Conservation (phyloP, 2,329 filamentous ascomycete genomes). For the Tricladium varicosporioides region DNA sequence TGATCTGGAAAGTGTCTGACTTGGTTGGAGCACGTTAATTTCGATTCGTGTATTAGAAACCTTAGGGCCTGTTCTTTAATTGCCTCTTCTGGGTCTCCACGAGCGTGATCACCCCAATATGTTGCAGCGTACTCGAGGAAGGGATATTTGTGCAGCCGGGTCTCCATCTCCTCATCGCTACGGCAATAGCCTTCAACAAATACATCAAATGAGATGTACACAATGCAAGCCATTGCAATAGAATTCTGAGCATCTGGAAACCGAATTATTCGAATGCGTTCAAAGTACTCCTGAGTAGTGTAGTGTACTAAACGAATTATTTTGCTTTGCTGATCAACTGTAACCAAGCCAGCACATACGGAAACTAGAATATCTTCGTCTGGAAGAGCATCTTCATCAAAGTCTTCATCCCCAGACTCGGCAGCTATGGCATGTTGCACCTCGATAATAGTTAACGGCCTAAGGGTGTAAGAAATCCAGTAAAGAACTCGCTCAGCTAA, state of each 20-base stretch:
- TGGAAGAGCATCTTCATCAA: slow-evolving; percentile 34
- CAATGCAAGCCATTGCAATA: slow-evolving; percentile 24
- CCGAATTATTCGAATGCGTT: neutral
- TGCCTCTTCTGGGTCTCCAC: neutral
- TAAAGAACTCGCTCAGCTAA: slow-evolving; percentile 9
- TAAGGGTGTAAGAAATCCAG: slow-evolving; percentile 41
- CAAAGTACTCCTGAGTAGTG: slow-evolving; percentile 31
- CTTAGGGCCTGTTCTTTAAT: neutral
- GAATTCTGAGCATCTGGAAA: slow-evolving; percentile 19
- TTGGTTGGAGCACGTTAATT: neutral
- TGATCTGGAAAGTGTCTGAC: too few relatives aligned
- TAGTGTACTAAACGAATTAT: slow-evolving; percentile 29
- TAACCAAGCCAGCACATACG: slow-evolving; percentile 27
- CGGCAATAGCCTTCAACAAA: slow-evolving; percentile 22
- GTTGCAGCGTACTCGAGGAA: slow-evolving; percentile 34
- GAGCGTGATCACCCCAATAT: slow-evolving; percentile 36
- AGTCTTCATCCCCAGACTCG: slow-evolving; percentile 21
- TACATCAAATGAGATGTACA: slow-evolving; percentile 28
- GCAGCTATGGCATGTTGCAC: slow-evolving; percentile 44
- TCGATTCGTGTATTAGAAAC: neutral
- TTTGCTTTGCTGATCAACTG: slow-evolving; percentile 22
- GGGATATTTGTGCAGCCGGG: slow-evolving; percentile 23
- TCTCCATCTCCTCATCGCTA: slow-evolving; percentile 22
- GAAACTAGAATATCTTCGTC: slow-evolving; percentile 13
- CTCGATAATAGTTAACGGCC: slow-evolving; percentile 35